Evolutionary conservation across 2,329 filamentous ascomycete genomes (phyloP).

Genomic region (Cladophialophora bantiana): DNA sequence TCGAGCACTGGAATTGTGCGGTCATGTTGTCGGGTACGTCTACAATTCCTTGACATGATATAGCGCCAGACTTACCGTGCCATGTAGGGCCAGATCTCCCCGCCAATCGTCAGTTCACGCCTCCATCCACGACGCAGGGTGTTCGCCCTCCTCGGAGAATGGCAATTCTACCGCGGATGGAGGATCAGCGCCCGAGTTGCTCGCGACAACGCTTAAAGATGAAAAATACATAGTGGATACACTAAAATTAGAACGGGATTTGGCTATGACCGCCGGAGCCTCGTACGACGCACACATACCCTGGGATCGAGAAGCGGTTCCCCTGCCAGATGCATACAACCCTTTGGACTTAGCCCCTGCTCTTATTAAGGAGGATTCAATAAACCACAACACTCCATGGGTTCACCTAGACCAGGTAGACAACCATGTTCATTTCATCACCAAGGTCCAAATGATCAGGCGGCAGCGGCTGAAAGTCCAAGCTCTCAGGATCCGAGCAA

Average conservation of each 20-base stretch:
- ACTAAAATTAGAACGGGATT: background rate
- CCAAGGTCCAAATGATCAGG: background rate
- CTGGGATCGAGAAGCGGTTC: background rate
- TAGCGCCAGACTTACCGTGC: background rate
- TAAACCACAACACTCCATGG: background rate
- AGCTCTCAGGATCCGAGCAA: conserved; percentile 8
- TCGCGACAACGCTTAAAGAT: background rate
- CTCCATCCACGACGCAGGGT: background rate
- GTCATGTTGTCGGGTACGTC: background rate
- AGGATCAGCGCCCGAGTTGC: background rate
- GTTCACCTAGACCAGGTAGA: background rate
- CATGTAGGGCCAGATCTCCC: background rate
- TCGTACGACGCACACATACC: background rate
- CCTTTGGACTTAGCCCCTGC: background rate
- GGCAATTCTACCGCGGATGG: background rate
- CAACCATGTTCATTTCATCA: background rate
- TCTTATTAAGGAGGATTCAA: background rate
- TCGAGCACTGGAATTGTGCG: background rate
- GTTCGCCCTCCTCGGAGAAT: background rate
- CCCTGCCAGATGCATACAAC: background rate
- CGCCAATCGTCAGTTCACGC: background rate
- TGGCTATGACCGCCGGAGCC: background rate
- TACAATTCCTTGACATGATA: background rate
- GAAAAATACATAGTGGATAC: background rate
- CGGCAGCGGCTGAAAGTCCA: conserved; percentile 5